Evolutionary conservation across 805 yeast genomes (phyloP).

Genomic region (Jamesozyma jinghongensis): DNA sequence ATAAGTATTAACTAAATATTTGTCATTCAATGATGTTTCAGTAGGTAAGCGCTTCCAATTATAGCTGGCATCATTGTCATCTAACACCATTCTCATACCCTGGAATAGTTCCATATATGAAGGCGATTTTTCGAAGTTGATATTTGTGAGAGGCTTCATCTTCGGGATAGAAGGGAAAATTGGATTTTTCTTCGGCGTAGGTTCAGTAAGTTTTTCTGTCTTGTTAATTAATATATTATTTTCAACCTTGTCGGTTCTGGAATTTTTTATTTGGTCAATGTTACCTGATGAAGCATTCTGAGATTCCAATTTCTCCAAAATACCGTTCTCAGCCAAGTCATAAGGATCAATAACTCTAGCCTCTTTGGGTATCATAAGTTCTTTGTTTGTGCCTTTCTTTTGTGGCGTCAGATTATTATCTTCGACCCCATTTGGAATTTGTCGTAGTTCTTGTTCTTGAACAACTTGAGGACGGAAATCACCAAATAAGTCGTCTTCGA

Average conservation of each 20-base stretch:
- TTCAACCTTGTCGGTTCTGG: background rate
- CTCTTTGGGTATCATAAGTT: no score
- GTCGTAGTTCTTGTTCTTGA: background rate
- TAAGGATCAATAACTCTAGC: background rate
- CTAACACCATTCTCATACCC: constrained; percentile 26
- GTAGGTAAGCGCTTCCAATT: constrained; percentile 27
- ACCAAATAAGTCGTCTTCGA: constrained; percentile 26
- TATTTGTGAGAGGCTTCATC: constrained; percentile 3
- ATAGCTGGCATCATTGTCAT: constrained; percentile 25
- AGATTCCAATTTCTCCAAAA: background rate
- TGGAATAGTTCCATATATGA: constrained; percentile 27
- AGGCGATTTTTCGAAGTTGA: constrained; percentile 20
- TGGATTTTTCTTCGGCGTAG: background rate
- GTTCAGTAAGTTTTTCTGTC: background rate
- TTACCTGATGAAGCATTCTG: background rate
- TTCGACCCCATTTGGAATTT: background rate
- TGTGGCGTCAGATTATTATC: background rate
- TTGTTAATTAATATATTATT: background rate
- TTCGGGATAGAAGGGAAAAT: constrained; percentile 17
- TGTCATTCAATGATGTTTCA: constrained; percentile 12
- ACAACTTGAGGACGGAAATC: constrained; percentile 12
- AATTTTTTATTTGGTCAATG: background rate
- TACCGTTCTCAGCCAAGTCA: background rate
- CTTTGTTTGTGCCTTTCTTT: background rate
- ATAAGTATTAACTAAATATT: constrained; percentile 3